Percentiles rank a stretch among this genome's conserved stretches.
phyloP scores from a whole-genome alignment of 768 basidiomycete species.

The Lactifluus pinguis region DNA sequence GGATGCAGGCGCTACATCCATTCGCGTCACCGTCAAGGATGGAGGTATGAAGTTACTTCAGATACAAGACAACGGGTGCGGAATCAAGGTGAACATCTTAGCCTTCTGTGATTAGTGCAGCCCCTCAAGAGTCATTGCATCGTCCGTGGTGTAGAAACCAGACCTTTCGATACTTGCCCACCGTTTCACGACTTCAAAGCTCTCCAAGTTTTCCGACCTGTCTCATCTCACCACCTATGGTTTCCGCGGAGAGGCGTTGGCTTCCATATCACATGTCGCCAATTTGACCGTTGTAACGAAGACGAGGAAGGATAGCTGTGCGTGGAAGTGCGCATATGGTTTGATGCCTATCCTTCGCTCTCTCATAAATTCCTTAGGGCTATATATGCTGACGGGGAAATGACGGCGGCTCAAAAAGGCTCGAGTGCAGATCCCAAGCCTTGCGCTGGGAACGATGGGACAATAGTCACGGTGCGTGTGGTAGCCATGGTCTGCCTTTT shows the following conservation, averaged over 20 bases:
- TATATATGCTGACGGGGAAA: slow-evolving; percentile 62
- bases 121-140: neutral
- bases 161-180: slow-evolving; percentile 89
- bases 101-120: neutral
- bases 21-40: slow-evolving; percentile 85
- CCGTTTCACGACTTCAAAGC: slow-evolving; percentile 91
- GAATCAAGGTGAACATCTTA: slow-evolving; percentile 65
- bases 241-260: slow-evolving; percentile 94
- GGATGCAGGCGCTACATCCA: slow-evolving; percentile 86
- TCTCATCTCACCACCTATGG: slow-evolving; percentile 84
- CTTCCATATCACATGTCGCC: slow-evolving; percentile 91
- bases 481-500: neutral
- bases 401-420: slow-evolving; percentile 64
- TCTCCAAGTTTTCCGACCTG: slow-evolving; percentile 79
- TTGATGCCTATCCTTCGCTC: neutral
- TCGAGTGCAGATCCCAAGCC: slow-evolving; percentile 72
- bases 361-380: neutral
- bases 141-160: slow-evolving; percentile 44
- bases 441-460: slow-evolving; percentile 92
- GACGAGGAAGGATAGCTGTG: slow-evolving; percentile 69
- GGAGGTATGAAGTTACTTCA: slow-evolving; percentile 92
- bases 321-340: slow-evolving; percentile 73
- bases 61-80: slow-evolving; percentile 95
- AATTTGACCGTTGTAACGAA: slow-evolving; percentile 88
- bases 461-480: slow-evolving; percentile 63